Evolutionary conservation across 345 rosid genomes (phyloP), one percentile per base, ranked within the genome.

Genomic region (Leavenworthia alabamica): DNA sequence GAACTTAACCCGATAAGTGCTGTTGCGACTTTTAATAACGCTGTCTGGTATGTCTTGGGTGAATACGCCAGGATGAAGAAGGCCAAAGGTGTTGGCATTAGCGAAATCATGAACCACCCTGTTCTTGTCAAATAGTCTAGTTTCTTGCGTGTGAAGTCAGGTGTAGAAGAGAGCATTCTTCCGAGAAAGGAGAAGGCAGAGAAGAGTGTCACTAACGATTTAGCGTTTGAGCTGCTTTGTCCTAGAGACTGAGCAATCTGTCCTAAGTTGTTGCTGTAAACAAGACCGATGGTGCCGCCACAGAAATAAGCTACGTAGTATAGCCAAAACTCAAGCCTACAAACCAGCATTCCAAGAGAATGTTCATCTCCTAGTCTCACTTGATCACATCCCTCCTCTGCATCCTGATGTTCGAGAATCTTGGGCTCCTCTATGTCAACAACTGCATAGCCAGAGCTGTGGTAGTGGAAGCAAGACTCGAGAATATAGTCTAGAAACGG

Each of bases 141-240:
- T 32, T 71, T 62, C 97, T 79, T 66, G 36, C 68, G 85, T n/a
- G 87, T 69, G 79, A 82, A 87, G 72, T 90, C 93, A 10, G 97
- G 97, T 26, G 86, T 82, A 19, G 93, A 83, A 23, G 90, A 72
- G 49, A 90, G 82, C 70, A 87, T 71, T 28, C 96, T 86, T 17
- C 97, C 93, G 14, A 90, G 79, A 79, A 87, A 90, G 3, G 97
- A 90, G 74, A 78, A 82, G 4, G 90, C 73, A 3, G 97, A 90
- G 72, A 85, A 87, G 58, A 90, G 79, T 1, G 89, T 87, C 17
- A 87, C 75, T 0, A 90, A 64, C 0, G 80, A 73, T 56, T 62
- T 73, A 10, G 81, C 75, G 23, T 72, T 14, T 0, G 76, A 31
- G 39, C 47, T 45, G 62, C 67, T 70, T 17, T 63, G 65, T 42